Evolutionary conservation across 2,329 filamentous ascomycete genomes (phyloP), one percentile per base, ranked within the genome.

Genomic region (Cercospora zeae-maydis): DNA sequence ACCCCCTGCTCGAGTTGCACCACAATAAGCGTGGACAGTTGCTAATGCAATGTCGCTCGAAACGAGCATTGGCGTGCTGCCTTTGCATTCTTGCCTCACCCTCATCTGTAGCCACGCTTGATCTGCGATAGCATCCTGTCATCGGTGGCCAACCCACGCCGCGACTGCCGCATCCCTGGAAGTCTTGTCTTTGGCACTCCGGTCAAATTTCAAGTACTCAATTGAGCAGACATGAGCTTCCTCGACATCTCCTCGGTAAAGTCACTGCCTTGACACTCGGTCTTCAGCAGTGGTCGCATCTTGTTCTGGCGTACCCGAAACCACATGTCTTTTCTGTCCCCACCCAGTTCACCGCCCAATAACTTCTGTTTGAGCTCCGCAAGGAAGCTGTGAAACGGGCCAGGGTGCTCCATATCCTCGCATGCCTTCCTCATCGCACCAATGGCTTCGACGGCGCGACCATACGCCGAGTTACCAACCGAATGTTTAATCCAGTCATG

Each of bases 311-410:
- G 83, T 24, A 96, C 78, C 68, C 84, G 81, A 79, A 86, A 90
- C 92, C 92, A 97, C 78, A 97, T 87, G 72, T 96, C 91, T 66
- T 84, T 84, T 59, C 92, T 81, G 70, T 96, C 89, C 0, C 91
- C 92, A 37, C 88, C 87, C 2, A 97, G 77, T 68, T 89, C 83
- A 0, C 87, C 89, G 0, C 81, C 83, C 7, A 92, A 75, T 0
- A 97, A 74, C 61, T 87, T 86, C 67, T 80, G 81, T 80, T 97
- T 98, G 70, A 98, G 76, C 34, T 83, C 82, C 42, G 75, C 80
- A 45, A 96, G 71, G 67, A 93, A 90, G 0, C 83, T 80, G 73
- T 98, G 97, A 76, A 90, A 99, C 30, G 91, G 71, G 0, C 75
- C 83, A 0, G 91, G 89, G 74, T 91, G 86, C 73, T 97, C 93